Percentiles rank a stretch among this genome's conserved stretches.
phyloP scores from a whole-genome alignment of 2,329 filamentous ascomycete genomes.

The Septoria linicola region DNA sequence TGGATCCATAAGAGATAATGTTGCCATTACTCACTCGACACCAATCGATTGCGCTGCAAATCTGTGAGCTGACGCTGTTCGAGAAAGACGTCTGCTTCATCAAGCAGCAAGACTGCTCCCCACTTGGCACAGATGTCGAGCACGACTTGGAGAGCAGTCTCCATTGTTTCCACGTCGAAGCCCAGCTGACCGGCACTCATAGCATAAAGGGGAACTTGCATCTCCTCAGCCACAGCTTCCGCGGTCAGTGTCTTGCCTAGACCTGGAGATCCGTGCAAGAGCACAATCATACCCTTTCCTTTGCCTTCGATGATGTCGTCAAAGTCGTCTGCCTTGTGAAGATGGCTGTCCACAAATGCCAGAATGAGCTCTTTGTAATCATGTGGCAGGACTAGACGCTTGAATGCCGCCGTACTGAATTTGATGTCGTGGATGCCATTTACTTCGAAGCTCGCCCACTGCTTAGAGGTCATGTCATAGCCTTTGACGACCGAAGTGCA shows the following conservation, averaged over 20 bases:
- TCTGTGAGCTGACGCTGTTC: slow-evolving; percentile 47
- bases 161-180: slow-evolving; percentile 16
- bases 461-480: slow-evolving; percentile 45
- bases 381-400: slow-evolving; percentile 49
- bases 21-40: slow-evolving; percentile 34
- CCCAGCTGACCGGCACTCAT: slow-evolving; percentile 27
- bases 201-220: slow-evolving; percentile 45
- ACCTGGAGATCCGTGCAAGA: slow-evolving; percentile 40
- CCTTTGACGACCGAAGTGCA: slow-evolving; percentile 36
- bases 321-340: slow-evolving; percentile 39
- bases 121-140: slow-evolving; percentile 53
- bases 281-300: slow-evolving; percentile 38
- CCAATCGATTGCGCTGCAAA: slow-evolving; percentile 39
- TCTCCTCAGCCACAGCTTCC: slow-evolving; percentile 34
- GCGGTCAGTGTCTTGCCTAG: slow-evolving; percentile 38
- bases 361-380: slow-evolving; percentile 21
- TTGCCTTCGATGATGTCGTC: slow-evolving; percentile 56
- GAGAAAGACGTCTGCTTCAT: slow-evolving; percentile 62
- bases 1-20: background rate
- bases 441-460: slow-evolving; percentile 45
- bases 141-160: slow-evolving; percentile 19
- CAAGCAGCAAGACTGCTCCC: slow-evolving; percentile 55
- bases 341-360: slow-evolving; percentile 20
- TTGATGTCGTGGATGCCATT: slow-evolving; percentile 44
- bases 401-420: slow-evolving; percentile 49